A percentile compares a stretch with the other conserved stretches of the same genome.
Evolutionary conservation across 2,329 filamentous ascomycete genomes (phyloP).

Genomic region (Amauroascus verrucosus): DNA sequence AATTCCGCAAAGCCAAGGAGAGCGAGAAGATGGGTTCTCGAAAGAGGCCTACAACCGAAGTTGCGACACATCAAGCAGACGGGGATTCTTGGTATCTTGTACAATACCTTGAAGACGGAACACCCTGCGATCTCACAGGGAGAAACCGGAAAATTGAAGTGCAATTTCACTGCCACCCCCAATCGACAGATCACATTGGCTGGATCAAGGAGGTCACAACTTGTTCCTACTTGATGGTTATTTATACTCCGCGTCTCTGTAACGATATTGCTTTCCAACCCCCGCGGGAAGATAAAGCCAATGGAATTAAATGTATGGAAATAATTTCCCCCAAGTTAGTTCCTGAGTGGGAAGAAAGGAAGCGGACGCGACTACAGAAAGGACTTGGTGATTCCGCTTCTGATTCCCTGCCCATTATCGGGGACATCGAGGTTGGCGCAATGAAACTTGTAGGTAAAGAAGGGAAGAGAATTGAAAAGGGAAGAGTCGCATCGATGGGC

Average conservation of each 20-base stretch:
- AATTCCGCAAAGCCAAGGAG: constrained; percentile 36
- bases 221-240: constrained; percentile 85
- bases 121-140: constrained; percentile 75
- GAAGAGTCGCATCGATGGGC: constrained; percentile 44
- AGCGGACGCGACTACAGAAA: constrained; percentile 26
- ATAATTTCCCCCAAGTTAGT: constrained; percentile 53
- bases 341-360: constrained; percentile 37
- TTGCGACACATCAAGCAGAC: constrained; percentile 64
- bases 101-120: constrained; percentile 68
- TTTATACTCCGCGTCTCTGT: constrained; percentile 81
- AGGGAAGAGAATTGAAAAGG: constrained; percentile 48
- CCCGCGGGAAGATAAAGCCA: constrained; percentile 63
- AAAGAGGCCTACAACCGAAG: constrained; percentile 27
- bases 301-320: constrained; percentile 64
- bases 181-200: constrained; percentile 64
- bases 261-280: constrained; percentile 78
- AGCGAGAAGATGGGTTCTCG: constrained; percentile 22
- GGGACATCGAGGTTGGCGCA: constrained; percentile 50
- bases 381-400: constrained; percentile 23
- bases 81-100: constrained; percentile 75
- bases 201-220: constrained; percentile 91
- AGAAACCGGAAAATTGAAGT: constrained; percentile 75
- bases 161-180: constrained; percentile 66
- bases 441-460: constrained; percentile 46
- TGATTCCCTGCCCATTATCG: constrained; percentile 37